A percentile compares a stretch with the other conserved stretches of the same genome.
Evolutionary conservation across 2,329 filamentous ascomycete species (phyloP).

Genomic region (Corinectria fuckeliana): DNA sequence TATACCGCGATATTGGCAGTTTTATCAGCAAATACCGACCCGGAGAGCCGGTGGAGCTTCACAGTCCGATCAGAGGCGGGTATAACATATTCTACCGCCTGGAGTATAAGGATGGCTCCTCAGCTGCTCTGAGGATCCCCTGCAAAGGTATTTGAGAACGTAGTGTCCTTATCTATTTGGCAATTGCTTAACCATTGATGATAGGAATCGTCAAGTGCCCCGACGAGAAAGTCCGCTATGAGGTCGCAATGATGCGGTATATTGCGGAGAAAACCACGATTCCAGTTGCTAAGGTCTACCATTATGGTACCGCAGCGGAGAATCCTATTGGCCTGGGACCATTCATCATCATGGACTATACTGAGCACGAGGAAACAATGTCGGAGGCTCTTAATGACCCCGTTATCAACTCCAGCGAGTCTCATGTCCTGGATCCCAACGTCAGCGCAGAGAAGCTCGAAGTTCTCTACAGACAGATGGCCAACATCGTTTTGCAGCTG

Average conservation of each 20-base stretch:
- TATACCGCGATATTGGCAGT: slow-evolving; percentile 27
- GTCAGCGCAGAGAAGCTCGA: slow-evolving; percentile 43
- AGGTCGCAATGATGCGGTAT: slow-evolving; percentile 45
- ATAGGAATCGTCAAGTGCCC: slow-evolving; percentile 36
- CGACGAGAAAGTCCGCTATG: slow-evolving; percentile 45
- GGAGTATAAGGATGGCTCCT: slow-evolving; percentile 42
- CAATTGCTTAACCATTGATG: neutral
- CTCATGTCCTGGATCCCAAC: slow-evolving; percentile 42
- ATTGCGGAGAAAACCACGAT: slow-evolving; percentile 43
- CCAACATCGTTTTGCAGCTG: slow-evolving; percentile 51
- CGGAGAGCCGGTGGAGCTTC: slow-evolving; percentile 32
- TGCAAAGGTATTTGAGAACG: slow-evolving; percentile 27
- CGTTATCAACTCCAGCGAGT: slow-evolving; percentile 27
- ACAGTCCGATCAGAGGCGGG: slow-evolving; percentile 36
- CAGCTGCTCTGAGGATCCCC: slow-evolving; percentile 39
- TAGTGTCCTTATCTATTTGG: neutral
- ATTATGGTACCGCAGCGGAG: slow-evolving; percentile 40
- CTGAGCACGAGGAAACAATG: slow-evolving; percentile 40
- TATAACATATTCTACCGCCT: slow-evolving; percentile 42
- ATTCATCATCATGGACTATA: slow-evolving; percentile 48
- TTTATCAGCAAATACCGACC: slow-evolving; percentile 37
- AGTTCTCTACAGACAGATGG: slow-evolving; percentile 48
- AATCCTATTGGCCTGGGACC: slow-evolving; percentile 44
- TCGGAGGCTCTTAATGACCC: slow-evolving; percentile 40
- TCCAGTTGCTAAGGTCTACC: slow-evolving; percentile 43